These are phyloP conservation scores for Geranium rotundifolium DNA, from an alignment of 345 rosid genomes.

Conservation along the genomic window DNA sequence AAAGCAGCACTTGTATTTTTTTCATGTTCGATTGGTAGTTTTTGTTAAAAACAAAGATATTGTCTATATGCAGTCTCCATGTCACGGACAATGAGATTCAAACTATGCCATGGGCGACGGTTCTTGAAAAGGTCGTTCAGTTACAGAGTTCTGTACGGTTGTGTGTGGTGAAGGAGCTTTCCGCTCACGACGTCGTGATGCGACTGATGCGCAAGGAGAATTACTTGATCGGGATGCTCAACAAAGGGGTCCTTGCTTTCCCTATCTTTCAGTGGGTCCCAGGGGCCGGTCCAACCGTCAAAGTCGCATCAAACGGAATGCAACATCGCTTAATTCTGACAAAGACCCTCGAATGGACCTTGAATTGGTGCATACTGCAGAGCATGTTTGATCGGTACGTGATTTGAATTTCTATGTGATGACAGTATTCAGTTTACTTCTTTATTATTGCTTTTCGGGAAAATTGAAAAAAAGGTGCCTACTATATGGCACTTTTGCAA, in stretches of 20 bases:
- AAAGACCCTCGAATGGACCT: slow-evolving; percentile 95
- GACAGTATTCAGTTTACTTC: slow-evolving; percentile 1
- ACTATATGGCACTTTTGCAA: too few relatives aligned
- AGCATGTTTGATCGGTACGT: slow-evolving; percentile 97
- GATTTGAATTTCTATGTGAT: slow-evolving; percentile 2
- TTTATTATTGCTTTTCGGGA: not conserved
- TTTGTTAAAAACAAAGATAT: not conserved
- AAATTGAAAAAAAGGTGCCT: too few relatives aligned
- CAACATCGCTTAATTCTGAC: slow-evolving; percentile 56
- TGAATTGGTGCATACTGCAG: slow-evolving; percentile 97
- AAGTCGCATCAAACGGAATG: slow-evolving; percentile 37
- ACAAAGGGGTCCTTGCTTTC: slow-evolving; percentile 90
- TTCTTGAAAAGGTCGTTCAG: slow-evolving; percentile 82
- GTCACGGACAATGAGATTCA: slow-evolving; percentile 84
- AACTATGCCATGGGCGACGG: slow-evolving; percentile 87
- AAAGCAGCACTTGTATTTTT: too few relatives aligned
- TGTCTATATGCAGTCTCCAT: slow-evolving; percentile 61
- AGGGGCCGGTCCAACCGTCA: slow-evolving; percentile 82
- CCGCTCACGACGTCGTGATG: slow-evolving; percentile 91
- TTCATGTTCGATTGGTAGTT: too few relatives aligned
- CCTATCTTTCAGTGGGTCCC: slow-evolving; percentile 81
- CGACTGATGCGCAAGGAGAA: slow-evolving; percentile 98
- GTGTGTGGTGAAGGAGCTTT: slow-evolving; percentile 92
- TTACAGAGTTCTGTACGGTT: slow-evolving; percentile 70
- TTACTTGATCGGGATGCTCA: slow-evolving; percentile 95